A percentile compares a stretch with the other conserved stretches of the same genome.
Evolutionary conservation across 306 rosid species (phyloP).

Genomic region (Quercus glauca): DNA sequence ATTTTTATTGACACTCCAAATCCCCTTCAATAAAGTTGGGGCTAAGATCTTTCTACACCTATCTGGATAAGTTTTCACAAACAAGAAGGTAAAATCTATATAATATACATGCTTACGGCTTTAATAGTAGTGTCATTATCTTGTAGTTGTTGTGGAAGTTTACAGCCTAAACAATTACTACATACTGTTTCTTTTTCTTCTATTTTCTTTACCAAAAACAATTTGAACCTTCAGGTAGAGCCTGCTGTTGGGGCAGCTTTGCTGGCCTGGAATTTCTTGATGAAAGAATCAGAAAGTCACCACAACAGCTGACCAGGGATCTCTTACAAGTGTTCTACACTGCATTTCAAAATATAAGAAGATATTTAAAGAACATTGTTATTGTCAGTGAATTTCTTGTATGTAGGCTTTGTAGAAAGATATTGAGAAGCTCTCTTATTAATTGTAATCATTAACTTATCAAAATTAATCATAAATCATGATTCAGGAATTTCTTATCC

Average conservation of each 20-base stretch:
- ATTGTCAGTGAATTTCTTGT: not conserved
- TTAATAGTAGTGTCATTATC: not conserved
- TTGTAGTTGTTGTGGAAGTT: not conserved
- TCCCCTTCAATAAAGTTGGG: not conserved
- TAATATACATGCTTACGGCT: not conserved
- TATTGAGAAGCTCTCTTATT: too few relatives aligned
- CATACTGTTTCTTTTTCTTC: not conserved
- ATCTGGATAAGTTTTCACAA: not conserved
- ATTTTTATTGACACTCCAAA: not conserved
- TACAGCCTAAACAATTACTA: not conserved
- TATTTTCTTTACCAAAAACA: not conserved
- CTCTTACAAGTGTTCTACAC: not conserved
- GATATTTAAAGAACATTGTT: not conserved
- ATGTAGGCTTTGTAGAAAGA: too few relatives aligned
- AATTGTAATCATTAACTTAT: too few relatives aligned
- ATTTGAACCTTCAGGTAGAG: conserved; percentile 55
- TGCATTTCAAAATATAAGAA: not conserved
- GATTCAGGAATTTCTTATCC: too few relatives aligned
- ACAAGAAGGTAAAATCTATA: not conserved
- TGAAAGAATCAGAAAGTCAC: conserved; percentile 51
- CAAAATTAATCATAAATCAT: too few relatives aligned
- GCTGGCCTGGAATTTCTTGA: conserved; percentile 78
- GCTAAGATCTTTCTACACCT: not conserved
- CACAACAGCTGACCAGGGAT: conserved; percentile 30
- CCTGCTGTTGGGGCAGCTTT: conserved; percentile 96